Evolutionary conservation across 164 flowering plant species (phyloP), one percentile per base, ranked within the genome.

Genomic region (Stephania cephalantha): DNA sequence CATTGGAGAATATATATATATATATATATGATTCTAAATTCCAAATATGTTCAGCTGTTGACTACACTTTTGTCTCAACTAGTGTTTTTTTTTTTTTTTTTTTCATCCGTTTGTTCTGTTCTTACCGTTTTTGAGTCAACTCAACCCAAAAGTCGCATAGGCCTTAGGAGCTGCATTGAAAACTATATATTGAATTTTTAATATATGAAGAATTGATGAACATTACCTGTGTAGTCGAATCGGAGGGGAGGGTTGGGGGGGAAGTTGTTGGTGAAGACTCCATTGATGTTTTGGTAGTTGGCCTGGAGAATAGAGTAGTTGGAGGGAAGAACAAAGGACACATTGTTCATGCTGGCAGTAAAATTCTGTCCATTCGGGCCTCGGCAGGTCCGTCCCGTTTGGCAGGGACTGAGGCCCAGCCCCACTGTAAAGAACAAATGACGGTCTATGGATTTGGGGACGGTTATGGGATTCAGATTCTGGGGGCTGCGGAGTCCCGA

Each of bases 301-400:
- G 97, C 94, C 78, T 95, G 97, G 5, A 93, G 84, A 4, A 95
- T 20, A 35, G 99, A 93, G 69, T 81, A 79, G 55, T 63, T 91
- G 0, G 86, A 76, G 0, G 99, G 98, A 6, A 95, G 86, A 11
- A 79, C 87, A 31, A 95, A 93, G 0, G 99, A 93, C 8, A 83
- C 83, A 45, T 95, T 95, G 91, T 93, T 95, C 90, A 93, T 89
- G 80, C 97, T 90, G 46, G 97, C 91, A 0, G 95, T 76, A 81
- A 95, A 91, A 1, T 94, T 86, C 17, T 91, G 88, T 1, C 93
- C 91, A 63, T 90, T 93, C 4, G 97, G 97, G 18, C 95, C 98
- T 75, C 89, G 92, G 45, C 97, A 94, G 0, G 83, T 83, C 1
- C 86, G 90, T 22, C 88, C 82, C 0, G 79, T 69, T 3, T 86